These are phyloP conservation scores for Phialophora chinensis DNA, from an alignment of 2,329 filamentous ascomycete genomes.

Conservation along the genomic window DNA sequence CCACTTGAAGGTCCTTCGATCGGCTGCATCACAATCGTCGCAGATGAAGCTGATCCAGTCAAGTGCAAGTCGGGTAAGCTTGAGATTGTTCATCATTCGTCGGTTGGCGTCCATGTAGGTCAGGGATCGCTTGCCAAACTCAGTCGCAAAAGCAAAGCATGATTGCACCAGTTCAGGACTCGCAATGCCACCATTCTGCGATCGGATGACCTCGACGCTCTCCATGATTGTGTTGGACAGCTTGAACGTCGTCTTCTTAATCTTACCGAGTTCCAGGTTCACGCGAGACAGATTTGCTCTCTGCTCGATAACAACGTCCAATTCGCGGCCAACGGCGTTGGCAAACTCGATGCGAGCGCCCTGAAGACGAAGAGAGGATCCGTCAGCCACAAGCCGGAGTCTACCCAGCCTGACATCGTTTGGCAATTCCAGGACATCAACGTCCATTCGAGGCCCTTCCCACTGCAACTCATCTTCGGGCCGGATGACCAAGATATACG, in stretches of 20 bases:
- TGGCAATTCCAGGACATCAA: slow-evolving; percentile 75
- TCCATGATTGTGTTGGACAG: slow-evolving; percentile 99
- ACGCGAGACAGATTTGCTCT: slow-evolving; percentile 92
- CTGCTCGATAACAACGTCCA: slow-evolving; percentile 89
- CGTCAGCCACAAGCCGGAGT: slow-evolving; percentile 84
- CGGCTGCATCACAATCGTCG: slow-evolving; percentile 91
- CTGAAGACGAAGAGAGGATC: slow-evolving; percentile 76
- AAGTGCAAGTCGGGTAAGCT: slow-evolving; percentile 87
- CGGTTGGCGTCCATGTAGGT: slow-evolving; percentile 96
- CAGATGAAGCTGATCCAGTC: slow-evolving; percentile 99
- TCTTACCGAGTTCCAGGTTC: slow-evolving; percentile 87
- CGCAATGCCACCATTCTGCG: slow-evolving; percentile 80
- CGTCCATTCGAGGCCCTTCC: slow-evolving; percentile 76
- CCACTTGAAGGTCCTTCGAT: slow-evolving; percentile 97
- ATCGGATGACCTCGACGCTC: slow-evolving; percentile 89
- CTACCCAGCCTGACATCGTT: slow-evolving; percentile 87
- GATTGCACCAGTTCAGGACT: slow-evolving; percentile 97
- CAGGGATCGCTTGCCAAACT: slow-evolving; percentile 93
- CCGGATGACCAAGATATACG: slow-evolving; percentile 83
- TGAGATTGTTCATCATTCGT: slow-evolving; percentile 95
- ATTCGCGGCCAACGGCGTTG: slow-evolving; percentile 78
- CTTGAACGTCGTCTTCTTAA: slow-evolving; percentile 94
- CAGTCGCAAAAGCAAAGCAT: slow-evolving; percentile 98
- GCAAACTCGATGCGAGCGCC: slow-evolving; percentile 80
- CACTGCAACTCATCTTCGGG: slow-evolving; percentile 80